Evolutionary conservation across 257 asterid species (phyloP), one percentile per base, ranked within the genome.

Genomic region (Rauvolfia tetraphylla): DNA sequence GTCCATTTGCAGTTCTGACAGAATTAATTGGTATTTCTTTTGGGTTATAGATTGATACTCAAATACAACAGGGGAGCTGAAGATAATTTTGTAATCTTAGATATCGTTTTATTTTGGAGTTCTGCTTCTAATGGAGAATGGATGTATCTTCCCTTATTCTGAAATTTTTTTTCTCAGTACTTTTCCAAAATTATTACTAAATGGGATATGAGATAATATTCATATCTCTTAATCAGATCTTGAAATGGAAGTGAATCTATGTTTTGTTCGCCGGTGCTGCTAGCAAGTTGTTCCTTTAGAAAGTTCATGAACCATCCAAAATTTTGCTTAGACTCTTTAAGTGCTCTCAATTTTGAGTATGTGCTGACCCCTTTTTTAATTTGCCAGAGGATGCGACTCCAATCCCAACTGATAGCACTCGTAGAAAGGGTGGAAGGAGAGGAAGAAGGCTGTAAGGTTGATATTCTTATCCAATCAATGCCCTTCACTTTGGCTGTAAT

Each of bases 341-440:
- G 38, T 59, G 38, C 20, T 29, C 11, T 58, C 23, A 51, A 23
- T 22, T 23, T 23, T 58, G 34, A 58, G 1, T 22, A 1, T 12
- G 1, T 34, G 69, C 42, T 65, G 27, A 65, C 27, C 1, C 46
- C 8, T 2, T 18, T 17, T 65, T 39, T 68, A 49, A 51, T 36
- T 58, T 85, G 8, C 11, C 94, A 93, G 97, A 93, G 96, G 98
- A 93, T 25, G 97, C 89, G 72, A 93, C 97, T 48, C 96, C 97
- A 20, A 89, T 93, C 77, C 98, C 98, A 7, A 93, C 98, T 0
- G 98, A 93, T 77, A 93, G 97, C 82, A 91, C 98, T 44, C 86
- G 98, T 56, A 79, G 96, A 84, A 93, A 93, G 92, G 96, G 98
- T 86, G 97, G 98, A 22, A 82, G 97, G 85, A 89, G 97, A 74